Base-by-base conservation (phyloP, 208 protist species). In the Leishmania major region DNA sequence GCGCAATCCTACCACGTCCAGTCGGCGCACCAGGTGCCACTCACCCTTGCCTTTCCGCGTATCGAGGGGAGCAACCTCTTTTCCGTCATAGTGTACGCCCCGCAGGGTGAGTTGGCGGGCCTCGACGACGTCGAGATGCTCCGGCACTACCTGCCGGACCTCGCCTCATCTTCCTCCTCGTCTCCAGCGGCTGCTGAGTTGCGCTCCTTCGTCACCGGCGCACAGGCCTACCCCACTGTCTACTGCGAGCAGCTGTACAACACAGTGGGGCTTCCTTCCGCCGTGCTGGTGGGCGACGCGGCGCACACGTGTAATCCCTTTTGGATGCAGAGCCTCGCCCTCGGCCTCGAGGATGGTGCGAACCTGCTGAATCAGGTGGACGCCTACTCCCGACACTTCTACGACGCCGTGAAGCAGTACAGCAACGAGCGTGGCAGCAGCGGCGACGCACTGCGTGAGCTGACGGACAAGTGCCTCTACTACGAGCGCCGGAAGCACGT, bases 181-280 rank as follows among this genome's bases (percentile, higher is more conserved):
- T 49, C 84, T 77, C 45, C 80, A 40, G 78, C 75, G 47, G 70
- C 69, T 43, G 67, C 78, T n/a, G 83, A 86, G 57, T 72, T 93
- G 43, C 66, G 79, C 10, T 88, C 84, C 67, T 92, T 93, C 75
- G 53, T 82, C 28, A 17, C 86, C 3, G 43, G 81, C 60, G 76
- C 85, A 8, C 80, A 74, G 72, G 90, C 90, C 11, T 82, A 88
- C 64, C 93, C 95, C 53, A 98, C 93, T 2, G 87, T 98, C 72
- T 95, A 88, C 87, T 97, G 93, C 81, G 93, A 97, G 82, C 91
- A 98, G 72, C 88, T 97, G 40, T 88, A 92, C 87, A 98, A 98
- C 89, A 93, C 86, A 71, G 90, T 96, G 22, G 95, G 95, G 11
- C 90, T 98, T 37, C 93, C 95, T 31, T 96, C 91, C 49, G 92